Evolutionary conservation across 148 eudicot genomes (phyloP).

Genomic region (Rhododendron molle): DNA sequence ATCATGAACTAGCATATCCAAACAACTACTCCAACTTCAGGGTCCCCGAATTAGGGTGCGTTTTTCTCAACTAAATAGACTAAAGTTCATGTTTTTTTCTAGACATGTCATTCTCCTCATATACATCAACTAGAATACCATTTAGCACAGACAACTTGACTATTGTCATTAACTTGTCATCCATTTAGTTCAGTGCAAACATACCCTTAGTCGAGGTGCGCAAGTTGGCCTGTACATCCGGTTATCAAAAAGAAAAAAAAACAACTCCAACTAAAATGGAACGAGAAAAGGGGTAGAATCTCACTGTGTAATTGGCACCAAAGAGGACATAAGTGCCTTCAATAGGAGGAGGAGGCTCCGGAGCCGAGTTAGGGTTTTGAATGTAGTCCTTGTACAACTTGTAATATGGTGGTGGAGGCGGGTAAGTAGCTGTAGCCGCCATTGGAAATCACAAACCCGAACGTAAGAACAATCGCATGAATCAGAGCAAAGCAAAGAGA

Average conservation of each 20-base stretch:
- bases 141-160: no score
- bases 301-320: constrained; percentile 73
- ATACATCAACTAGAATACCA: no score
- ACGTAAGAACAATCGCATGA: not conserved
- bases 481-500: not conserved
- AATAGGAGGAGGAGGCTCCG: constrained; percentile 73
- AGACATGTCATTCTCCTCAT: no score
- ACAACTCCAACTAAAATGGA: not conserved
- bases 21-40: not conserved
- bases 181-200: no score
- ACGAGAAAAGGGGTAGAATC: not conserved
- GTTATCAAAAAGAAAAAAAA: no score
- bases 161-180: no score
- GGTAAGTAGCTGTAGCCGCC: constrained; percentile 82
- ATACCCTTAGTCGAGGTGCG: no score
- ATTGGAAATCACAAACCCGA: constrained; percentile 15
- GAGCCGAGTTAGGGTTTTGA: constrained; percentile 60
- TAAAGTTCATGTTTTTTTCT: no score
- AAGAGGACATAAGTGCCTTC: constrained; percentile 66
- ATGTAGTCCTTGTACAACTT: constrained; percentile 70
- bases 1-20: not conserved
- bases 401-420: constrained; percentile 93
- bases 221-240: no score
- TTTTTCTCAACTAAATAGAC: no score
- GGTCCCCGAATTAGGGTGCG: no score